Conservation (phyloP, 2,329 filamentous ascomycete genomes). For the Penicillium sp. region DNA sequence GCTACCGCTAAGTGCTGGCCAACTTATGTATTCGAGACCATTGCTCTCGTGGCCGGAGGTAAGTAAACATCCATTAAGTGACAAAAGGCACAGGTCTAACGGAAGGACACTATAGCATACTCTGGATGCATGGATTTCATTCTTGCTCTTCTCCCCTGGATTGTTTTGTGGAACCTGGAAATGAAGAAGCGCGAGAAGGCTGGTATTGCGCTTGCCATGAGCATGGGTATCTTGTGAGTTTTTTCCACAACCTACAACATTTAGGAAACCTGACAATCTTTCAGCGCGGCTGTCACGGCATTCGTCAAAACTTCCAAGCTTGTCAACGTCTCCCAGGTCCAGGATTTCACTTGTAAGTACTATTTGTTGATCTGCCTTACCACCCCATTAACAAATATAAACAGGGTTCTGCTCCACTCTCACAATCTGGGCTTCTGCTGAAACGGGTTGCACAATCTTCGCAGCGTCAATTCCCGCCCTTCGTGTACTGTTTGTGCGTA, state of each 20-base stretch:
- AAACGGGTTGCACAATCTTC: conserved; percentile 36
- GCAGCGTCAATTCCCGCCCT: conserved; percentile 35
- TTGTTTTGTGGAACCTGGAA: conserved; percentile 31
- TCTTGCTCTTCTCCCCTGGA: conserved; percentile 31
- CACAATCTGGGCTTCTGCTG: conserved; percentile 32
- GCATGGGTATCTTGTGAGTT: conserved; percentile 32
- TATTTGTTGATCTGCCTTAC: too few species aligned
- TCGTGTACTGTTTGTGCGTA: conserved; percentile 28
- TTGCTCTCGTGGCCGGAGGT: conserved; percentile 27
- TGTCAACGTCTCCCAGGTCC: conserved; percentile 24
- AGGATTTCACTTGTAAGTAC: conserved; percentile 27
- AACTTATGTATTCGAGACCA: conserved; percentile 18
- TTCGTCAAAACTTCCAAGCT: conserved; percentile 31
- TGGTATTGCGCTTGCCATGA: conserved; percentile 31
- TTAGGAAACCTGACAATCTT: background rate
- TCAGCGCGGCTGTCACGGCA: conserved; percentile 25
- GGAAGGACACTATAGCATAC: conserved; percentile 13
- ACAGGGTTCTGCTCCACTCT: conserved; percentile 16
- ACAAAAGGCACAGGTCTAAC: background rate
- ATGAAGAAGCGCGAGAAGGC: conserved; percentile 34
- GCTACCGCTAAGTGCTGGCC: conserved; percentile 27
- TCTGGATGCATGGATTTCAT: conserved; percentile 32
- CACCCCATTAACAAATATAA: too few species aligned
- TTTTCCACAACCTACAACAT: background rate
- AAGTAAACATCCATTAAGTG: background rate